Conservation (phyloP, 2,329 filamentous ascomycete species). For the Ophiostoma ulmi region DNA sequence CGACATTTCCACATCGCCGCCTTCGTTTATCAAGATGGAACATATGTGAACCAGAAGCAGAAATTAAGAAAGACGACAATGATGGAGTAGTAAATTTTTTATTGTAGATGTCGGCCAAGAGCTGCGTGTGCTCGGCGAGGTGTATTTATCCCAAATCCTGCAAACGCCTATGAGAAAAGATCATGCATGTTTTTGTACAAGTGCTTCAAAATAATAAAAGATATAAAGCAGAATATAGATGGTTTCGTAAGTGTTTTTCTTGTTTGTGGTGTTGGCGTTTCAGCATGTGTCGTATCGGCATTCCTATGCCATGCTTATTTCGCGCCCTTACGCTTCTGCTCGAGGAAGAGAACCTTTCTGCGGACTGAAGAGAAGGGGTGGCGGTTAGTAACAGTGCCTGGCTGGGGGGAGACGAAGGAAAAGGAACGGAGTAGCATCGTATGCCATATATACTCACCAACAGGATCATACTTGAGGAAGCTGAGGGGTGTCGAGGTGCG, state of each 20-base stretch:
- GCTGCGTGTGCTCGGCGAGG: conserved; percentile 10
- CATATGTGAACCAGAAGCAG: neutral
- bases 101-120: conserved; percentile 7
- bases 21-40: conserved; percentile 18
- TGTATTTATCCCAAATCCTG: conserved; percentile 20
- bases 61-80: neutral
- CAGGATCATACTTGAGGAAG: conserved; percentile 98
- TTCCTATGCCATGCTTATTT: conserved; percentile 14
- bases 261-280: neutral
- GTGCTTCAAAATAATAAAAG: conserved; percentile 9
- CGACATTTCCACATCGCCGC: conserved; percentile 12
- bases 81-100: neutral
- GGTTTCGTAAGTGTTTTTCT: conserved; percentile 6
- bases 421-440: neutral
- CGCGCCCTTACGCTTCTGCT: conserved; percentile 66
- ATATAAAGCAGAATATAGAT: neutral
- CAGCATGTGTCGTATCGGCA: neutral
- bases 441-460: conserved; percentile 56
- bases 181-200: conserved; percentile 21
- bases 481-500: conserved; percentile 78
- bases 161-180: conserved; percentile 22
- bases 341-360: conserved; percentile 92
- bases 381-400: neutral
- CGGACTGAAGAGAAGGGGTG: conserved; percentile 59
- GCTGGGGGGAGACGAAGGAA: neutral